Evolutionary conservation across 2,329 filamentous ascomycete genomes (phyloP).

Genomic region (Hypoxylon sp.): DNA sequence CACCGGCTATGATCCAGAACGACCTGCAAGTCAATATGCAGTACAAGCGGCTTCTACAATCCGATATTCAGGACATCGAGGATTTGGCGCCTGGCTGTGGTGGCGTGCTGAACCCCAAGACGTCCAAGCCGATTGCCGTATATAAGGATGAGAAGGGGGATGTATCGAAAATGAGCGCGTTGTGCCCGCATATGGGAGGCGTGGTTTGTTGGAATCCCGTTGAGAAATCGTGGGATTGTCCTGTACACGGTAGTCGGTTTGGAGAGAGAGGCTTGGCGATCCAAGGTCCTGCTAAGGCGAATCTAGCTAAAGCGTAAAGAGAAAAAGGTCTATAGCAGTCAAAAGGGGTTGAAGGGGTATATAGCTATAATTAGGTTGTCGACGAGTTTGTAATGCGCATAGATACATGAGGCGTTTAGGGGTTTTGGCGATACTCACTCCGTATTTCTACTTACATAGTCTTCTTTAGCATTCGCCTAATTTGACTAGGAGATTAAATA

Average conservation of each 20-base stretch:
- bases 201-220: slow-evolving; percentile 70
- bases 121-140: slow-evolving; percentile 65
- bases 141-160: slow-evolving; percentile 70
- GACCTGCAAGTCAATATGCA: slow-evolving; percentile 70
- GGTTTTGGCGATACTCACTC: background rate
- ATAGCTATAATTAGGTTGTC: background rate
- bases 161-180: slow-evolving; percentile 65
- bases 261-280: slow-evolving; percentile 56
- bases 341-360: background rate
- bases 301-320: slow-evolving; percentile 17
- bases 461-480: background rate
- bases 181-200: slow-evolving; percentile 71
- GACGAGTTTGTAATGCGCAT: background rate
- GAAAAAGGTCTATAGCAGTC: background rate
- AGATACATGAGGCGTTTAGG: background rate
- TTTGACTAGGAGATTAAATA: background rate
- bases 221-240: slow-evolving; percentile 70
- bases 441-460: background rate
- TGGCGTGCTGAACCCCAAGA: slow-evolving; percentile 66
- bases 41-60: slow-evolving; percentile 68
- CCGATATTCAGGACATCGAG: slow-evolving; percentile 66
- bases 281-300: slow-evolving; percentile 54
- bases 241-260: slow-evolving; percentile 62
- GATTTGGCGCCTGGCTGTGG: slow-evolving; percentile 65
- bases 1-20: slow-evolving; percentile 63